Conservation (phyloP, 805 yeast genomes). For the Kodamaea nitidulidarum region DNA sequence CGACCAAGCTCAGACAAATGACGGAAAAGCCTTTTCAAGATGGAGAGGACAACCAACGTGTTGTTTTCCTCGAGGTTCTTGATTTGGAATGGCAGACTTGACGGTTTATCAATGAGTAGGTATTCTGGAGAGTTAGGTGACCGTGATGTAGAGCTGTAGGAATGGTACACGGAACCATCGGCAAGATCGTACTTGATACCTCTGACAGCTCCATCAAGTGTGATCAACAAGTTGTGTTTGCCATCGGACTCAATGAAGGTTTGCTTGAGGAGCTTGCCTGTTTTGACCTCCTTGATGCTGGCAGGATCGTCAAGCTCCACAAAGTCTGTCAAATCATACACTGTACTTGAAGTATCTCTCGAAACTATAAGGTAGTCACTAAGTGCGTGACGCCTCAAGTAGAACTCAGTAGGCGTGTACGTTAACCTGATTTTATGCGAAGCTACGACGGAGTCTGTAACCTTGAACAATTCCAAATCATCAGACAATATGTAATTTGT, state of each 20-base stretch:
- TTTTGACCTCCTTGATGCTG: slow-evolving; percentile 15
- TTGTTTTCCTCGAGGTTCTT: slow-evolving; percentile 27
- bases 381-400: slow-evolving; percentile 7
- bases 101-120: slow-evolving; percentile 31
- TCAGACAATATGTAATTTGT: slow-evolving; percentile 6
- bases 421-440: slow-evolving; percentile 4
- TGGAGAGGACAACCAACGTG: slow-evolving; percentile 8
- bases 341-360: slow-evolving; percentile 2
- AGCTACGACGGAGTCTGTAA: slow-evolving; percentile 1
- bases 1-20: slow-evolving; percentile 35
- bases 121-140: slow-evolving; percentile 9
- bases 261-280: slow-evolving; percentile 1
- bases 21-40: slow-evolving; percentile 20
- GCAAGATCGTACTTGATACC: slow-evolving; percentile 10
- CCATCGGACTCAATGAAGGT: slow-evolving; percentile 6
- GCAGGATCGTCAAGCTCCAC: slow-evolving; percentile 13
- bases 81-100: slow-evolving; percentile 22
- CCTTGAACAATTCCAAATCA: slow-evolving; percentile 6
- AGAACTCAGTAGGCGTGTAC: neutral
- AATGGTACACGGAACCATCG: slow-evolving; percentile 10
- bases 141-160: slow-evolving; percentile 2
- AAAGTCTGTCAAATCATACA: slow-evolving; percentile 23
- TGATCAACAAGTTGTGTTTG: slow-evolving; percentile 9
- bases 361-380: slow-evolving; percentile 11
- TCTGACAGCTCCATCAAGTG: slow-evolving; percentile 4